Evolutionary conservation across 2,329 filamentous ascomycete genomes (phyloP).

Genomic region (Fusarium siculi): DNA sequence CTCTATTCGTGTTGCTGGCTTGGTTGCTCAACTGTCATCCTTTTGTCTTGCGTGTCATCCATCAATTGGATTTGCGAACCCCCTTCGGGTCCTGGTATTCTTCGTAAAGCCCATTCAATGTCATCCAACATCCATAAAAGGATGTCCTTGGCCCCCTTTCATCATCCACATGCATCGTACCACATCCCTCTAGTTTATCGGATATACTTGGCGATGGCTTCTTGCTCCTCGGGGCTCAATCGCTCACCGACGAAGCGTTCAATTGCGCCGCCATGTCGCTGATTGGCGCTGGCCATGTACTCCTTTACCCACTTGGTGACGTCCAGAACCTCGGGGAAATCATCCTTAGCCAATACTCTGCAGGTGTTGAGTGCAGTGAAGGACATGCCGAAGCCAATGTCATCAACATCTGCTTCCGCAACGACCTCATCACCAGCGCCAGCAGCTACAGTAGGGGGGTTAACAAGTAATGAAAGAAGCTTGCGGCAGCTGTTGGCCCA

Average conservation of each 20-base stretch:
- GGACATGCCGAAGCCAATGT: slow-evolving; percentile 92
- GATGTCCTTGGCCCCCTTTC: background rate
- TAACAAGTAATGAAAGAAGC: slow-evolving; percentile 88
- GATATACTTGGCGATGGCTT: slow-evolving; percentile 64
- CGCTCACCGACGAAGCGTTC: slow-evolving; percentile 77
- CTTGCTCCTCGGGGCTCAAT: slow-evolving; percentile 70
- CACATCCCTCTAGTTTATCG: slow-evolving; percentile 41
- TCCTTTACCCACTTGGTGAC: slow-evolving; percentile 86
- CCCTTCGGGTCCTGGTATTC: slow-evolving; percentile 28
- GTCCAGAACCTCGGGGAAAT: slow-evolving; percentile 85
- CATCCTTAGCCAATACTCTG: slow-evolving; percentile 77
- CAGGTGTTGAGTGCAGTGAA: slow-evolving; percentile 96
- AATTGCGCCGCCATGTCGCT: slow-evolving; percentile 76
- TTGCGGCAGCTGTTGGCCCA: slow-evolving; percentile 92
- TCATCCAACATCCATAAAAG: background rate
- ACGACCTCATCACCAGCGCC: slow-evolving; percentile 79
- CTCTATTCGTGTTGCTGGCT: slow-evolving; percentile 13
- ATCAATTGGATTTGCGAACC: slow-evolving; percentile 19
- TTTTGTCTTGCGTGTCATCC: slow-evolving; percentile 1
- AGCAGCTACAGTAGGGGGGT: slow-evolving; percentile 76
- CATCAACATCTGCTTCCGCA: slow-evolving; percentile 90
- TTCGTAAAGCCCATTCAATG: slow-evolving; percentile 8
- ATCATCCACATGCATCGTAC: slow-evolving; percentile 3
- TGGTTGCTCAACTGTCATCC: background rate
- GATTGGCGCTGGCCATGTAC: slow-evolving; percentile 82